Percentiles rank a stretch among this genome's conserved stretches.
Conservation (phyloP, 2,329 filamentous ascomycete species). For the Penicillium palitans region DNA sequence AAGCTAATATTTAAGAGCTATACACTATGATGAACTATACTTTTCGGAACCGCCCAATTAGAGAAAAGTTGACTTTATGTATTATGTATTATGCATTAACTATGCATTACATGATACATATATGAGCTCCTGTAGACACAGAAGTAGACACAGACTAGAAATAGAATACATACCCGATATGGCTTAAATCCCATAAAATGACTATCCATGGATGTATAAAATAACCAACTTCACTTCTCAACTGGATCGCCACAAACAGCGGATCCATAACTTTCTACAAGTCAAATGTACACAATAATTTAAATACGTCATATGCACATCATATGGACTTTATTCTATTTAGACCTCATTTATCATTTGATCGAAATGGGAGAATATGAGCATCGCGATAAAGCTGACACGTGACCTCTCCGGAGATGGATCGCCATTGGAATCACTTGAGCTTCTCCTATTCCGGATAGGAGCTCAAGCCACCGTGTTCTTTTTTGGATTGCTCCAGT, state of each 20-base stretch:
- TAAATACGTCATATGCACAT: not conserved
- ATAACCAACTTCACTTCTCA: not conserved
- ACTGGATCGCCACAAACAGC: not conserved
- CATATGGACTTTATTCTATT: not conserved
- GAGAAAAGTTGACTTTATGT: not conserved
- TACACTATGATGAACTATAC: not conserved
- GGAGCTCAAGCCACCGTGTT: slow-evolving; percentile 28
- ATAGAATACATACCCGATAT: not conserved
- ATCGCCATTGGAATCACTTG: slow-evolving; percentile 17
- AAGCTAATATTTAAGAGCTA: not conserved
- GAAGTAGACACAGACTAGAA: not conserved
- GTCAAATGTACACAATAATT: not conserved
- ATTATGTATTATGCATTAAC: not conserved
- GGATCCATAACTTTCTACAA: not conserved
- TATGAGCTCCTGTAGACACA: no score
- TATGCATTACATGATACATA: not conserved
- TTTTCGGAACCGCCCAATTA: not conserved
- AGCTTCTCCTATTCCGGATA: slow-evolving; percentile 23
- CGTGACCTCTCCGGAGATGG: slow-evolving; percentile 15
- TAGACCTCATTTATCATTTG: not conserved
- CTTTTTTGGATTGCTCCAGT: slow-evolving; percentile 11
- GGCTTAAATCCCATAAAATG: not conserved
- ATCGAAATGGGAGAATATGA: not conserved
- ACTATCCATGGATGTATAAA: not conserved
- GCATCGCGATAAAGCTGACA: not conserved